phyloP scores from a whole-genome alignment of 2,329 filamentous ascomycete species.

The Neonectria hederae region DNA sequence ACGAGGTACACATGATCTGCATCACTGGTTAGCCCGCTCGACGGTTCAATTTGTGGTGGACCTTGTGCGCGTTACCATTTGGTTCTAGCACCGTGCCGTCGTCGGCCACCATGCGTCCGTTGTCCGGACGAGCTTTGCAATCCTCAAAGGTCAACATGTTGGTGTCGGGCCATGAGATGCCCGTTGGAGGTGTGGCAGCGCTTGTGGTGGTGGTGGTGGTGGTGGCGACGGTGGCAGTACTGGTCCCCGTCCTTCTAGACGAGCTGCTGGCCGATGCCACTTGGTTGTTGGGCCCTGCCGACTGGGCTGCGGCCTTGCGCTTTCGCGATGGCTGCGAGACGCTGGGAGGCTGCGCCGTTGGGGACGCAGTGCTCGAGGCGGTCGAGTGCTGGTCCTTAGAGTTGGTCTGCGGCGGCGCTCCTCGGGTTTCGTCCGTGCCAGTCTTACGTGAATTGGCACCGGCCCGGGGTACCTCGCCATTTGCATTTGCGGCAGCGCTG shows the following conservation, averaged over 20 bases:
- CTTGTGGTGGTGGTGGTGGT: conserved; percentile 26
- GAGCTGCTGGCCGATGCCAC: conserved; percentile 36
- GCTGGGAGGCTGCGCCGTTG: conserved; percentile 61
- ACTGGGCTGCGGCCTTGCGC: conserved; percentile 75
- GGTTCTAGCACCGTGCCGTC: conserved; percentile 85
- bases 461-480: conserved; percentile 48
- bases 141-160: conserved; percentile 92
- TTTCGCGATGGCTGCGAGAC: conserved; percentile 73
- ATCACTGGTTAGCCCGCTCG: conserved; percentile 46
- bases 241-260: conserved; percentile 34
- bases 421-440: conserved; percentile 52
- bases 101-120: conserved; percentile 85
- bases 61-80: conserved; percentile 72
- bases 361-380: conserved; percentile 41
- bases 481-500: conserved; percentile 51
- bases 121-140: conserved; percentile 72
- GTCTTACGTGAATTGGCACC: conserved; percentile 54
- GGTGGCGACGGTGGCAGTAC: neutral
- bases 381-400: conserved; percentile 48
- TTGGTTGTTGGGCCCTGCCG: conserved; percentile 37
- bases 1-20: conserved; percentile 89
- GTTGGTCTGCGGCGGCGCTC: conserved; percentile 46
- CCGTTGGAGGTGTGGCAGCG: conserved; percentile 48
- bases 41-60: conserved; percentile 35
- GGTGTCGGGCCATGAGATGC: conserved; percentile 66